These are phyloP conservation scores for Hypoxylon intermedium DNA, from an alignment of 495 filamentous ascomycete genomes.

Conservation along the genomic window DNA sequence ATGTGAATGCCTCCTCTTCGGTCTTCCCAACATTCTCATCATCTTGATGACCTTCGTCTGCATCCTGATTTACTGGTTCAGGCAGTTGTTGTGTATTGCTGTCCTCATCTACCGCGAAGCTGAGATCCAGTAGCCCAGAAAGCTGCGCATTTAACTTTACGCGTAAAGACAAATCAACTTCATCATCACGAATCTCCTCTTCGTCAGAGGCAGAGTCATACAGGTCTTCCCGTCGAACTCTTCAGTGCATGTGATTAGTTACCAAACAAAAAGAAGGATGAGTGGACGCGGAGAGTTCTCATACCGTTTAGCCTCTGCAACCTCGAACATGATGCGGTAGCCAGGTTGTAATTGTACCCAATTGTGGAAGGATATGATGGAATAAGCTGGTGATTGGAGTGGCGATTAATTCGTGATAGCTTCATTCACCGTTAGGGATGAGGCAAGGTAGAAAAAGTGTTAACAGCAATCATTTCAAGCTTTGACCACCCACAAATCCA, in stretches of 20 bases:
- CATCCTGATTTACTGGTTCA: background rate
- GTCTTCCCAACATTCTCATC: constrained; percentile 22
- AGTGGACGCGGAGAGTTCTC: constrained; percentile 7
- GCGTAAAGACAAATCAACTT: constrained; percentile 41
- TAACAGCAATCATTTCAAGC: constrained; percentile 2
- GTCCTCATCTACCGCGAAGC: constrained; percentile 10
- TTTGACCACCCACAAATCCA: constrained; percentile 7
- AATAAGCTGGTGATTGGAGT: too few species aligned
- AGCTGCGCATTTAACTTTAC: constrained; percentile 53
- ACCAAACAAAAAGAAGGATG: background rate
- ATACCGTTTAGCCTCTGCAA: constrained; percentile 62
- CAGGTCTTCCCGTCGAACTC: constrained; percentile 61
- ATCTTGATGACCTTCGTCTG: constrained; percentile 14
- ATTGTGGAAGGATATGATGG: too few species aligned
- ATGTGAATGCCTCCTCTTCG: constrained; percentile 54
- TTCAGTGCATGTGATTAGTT: constrained; percentile 38
- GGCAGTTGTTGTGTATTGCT: constrained; percentile 7
- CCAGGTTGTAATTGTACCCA: too few species aligned
- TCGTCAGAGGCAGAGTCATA: constrained; percentile 46
- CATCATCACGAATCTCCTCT: constrained; percentile 27
- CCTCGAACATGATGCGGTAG: constrained; percentile 60
- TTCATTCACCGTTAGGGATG: too few species aligned
- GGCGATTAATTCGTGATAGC: too few species aligned
- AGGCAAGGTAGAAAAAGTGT: background rate
- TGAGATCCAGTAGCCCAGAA: constrained; percentile 47